Evolutionary conservation across 495 filamentous ascomycete genomes (phyloP), one percentile per base, ranked within the genome.

Genomic region (Penicillium argentinense): DNA sequence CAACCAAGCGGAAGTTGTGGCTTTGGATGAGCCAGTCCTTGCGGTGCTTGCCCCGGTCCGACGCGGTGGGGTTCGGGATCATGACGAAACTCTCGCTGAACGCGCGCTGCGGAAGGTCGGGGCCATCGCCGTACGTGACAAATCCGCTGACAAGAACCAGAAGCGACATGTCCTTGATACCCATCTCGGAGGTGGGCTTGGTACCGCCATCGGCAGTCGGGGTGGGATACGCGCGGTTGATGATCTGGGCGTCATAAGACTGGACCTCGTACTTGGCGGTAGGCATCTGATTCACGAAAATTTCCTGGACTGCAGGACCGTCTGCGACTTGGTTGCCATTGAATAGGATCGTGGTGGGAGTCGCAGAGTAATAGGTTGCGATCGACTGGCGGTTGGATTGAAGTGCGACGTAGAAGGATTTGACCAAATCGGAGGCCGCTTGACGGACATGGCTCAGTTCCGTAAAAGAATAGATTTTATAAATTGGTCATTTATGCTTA

Each of bases 81-180:
- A 95, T 66, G 1, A 91, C 75, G 51, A 92, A 83, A 5, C 71
- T 82, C 56, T 95, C 89, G 40, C 80, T 84, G 64, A 95, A 93
- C 5, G 73, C 78, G 44, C 78, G 77, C 60, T 79, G 76, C 9
- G 75, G 72, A 13, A 72, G 76, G 24, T 81, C 73, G 24, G 73
- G 68, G 13, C 59, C 66, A 25, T 81, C 77, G 2, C 78, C 81
- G 47, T 84, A 84, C 45, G 75, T 75, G 28, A 91, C 81, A 32
- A 64, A 77, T 2, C 89, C 89, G 46, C 74, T 84, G 19, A 89
- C 82, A 29, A 81, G 71, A 9, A 91, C 71, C 30, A 82, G 56
- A 39, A 92, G 76, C 39, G 83, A 89, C 65, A 91, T 83, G 42
- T 88, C 79, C 51, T 75, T 78, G 43, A 67, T 60, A 2, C 59